Base-by-base conservation (phyloP, 352 stramenopile genomes). In the Phytopythium vexans region DNA sequence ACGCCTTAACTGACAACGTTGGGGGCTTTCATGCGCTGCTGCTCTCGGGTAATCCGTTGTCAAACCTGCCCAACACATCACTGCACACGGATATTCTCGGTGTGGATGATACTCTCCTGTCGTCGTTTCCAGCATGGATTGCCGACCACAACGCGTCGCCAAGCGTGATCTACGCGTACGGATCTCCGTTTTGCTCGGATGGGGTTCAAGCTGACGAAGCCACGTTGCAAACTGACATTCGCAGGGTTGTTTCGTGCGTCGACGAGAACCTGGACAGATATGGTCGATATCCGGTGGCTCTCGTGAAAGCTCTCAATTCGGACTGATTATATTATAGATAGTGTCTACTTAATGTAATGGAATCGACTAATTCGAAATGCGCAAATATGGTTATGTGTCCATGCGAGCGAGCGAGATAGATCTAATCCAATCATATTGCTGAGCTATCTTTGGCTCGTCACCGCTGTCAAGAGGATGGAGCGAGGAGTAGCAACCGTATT, bases 31-130 rank as follows among this genome's bases (percentile, higher is more conserved):
- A 52, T 32, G 49, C 40, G 14, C n/a, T 65, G 9, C 34, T 54
- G 8, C 38, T 61, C 15, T 57, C 44, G 14, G 58, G 58, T 40
- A 68, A 68, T 14, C 55, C 60, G 35, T 31, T 68, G 5, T 27
- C 2, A 11, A 41, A 9, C 12, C 36, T 68, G 0, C 39, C 54
- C 1, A 31, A 49, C 8, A 37, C 39, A 52, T 16, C 36, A 21
- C 11, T 52, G 16, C 8, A 36, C 32, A 14, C 16, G 40, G 12
- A 38, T 21, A n/a, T 54, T 44, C 46, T 54, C 58, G 47, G 36
- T 8, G 32, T 66, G 15, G 59, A 66, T 39, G 49, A 51, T 32
- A 66, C 54, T 8, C 6, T 33, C 8, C 9, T 66, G 4, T 10
- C 6, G 1, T 37, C 52, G 11, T 27, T 63, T 16, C 54, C 59